These are phyloP conservation scores for Russula earlei DNA, from an alignment of 768 basidiomycete species.

Conservation along the genomic window DNA sequence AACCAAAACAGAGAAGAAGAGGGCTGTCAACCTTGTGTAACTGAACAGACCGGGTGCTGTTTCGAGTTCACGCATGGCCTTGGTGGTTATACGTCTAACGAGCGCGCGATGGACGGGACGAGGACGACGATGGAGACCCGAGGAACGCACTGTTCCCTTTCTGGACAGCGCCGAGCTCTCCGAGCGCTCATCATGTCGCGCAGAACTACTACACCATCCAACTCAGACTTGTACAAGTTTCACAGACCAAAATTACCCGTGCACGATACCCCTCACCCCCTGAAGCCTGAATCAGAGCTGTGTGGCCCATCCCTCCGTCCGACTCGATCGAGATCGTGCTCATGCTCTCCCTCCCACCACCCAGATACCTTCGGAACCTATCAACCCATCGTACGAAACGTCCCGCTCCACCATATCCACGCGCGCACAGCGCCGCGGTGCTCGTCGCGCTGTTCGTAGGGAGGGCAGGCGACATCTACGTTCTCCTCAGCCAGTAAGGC, in stretches of 20 bases:
- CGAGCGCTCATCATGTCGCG: no score
- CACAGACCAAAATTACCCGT: constrained; percentile 18
- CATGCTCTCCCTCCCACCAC: not conserved
- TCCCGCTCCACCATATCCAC: constrained; percentile 34
- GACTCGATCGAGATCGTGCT: not conserved
- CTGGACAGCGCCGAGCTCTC: no score
- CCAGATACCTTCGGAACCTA: constrained; percentile 15
- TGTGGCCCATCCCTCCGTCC: not conserved
- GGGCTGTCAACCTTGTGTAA: constrained; percentile 14
- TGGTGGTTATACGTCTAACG: no score
- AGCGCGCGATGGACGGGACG: no score
- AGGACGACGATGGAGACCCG: no score
- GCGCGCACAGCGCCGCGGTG: constrained; percentile 60
- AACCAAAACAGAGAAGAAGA: constrained; percentile 50
- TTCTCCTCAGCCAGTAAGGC: constrained; percentile 68
- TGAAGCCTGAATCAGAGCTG: constrained; percentile 17
- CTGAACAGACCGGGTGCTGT: not conserved
- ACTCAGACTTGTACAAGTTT: constrained; percentile 19
- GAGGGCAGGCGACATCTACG: constrained; percentile 73
- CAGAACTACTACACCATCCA: not conserved
- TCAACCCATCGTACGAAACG: constrained; percentile 11
- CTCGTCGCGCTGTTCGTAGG: constrained; percentile 82
- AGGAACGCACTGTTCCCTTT: no score
- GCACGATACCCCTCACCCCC: constrained; percentile 16
- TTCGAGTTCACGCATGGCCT: not conserved